Conservation (phyloP, 768 basidiomycete species). For the Boletus patriciae region DNA sequence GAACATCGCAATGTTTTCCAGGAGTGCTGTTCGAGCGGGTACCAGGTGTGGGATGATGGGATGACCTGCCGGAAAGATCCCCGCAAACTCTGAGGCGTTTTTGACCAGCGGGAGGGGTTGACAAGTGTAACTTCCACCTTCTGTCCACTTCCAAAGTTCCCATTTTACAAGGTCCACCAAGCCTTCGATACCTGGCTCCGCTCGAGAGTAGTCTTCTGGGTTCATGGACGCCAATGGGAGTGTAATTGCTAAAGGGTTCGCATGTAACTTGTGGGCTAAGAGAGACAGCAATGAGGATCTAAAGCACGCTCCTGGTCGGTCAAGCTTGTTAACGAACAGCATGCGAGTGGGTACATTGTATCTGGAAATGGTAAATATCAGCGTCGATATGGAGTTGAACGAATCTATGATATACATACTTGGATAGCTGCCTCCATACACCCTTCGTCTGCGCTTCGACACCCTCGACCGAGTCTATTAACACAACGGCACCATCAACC, state of each 20-base stretch:
- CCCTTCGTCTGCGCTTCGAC: slow-evolving; percentile 89
- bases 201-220: slow-evolving; percentile 59
- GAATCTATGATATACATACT: slow-evolving; percentile 48
- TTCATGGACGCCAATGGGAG: slow-evolving; percentile 81
- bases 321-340: slow-evolving; percentile 85
- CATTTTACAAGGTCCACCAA: slow-evolving; percentile 82
- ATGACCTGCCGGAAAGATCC: slow-evolving; percentile 55
- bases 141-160: slow-evolving; percentile 77
- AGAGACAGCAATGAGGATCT: slow-evolving; percentile 69
- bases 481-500: slow-evolving; percentile 83
- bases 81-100: slow-evolving; percentile 42
- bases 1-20: slow-evolving; percentile 79
- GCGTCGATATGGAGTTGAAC: background rate
- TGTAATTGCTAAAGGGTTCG: slow-evolving; percentile 64
- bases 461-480: slow-evolving; percentile 89
- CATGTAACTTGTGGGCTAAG: slow-evolving; percentile 72
- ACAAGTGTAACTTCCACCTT: slow-evolving; percentile 44
- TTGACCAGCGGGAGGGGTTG: slow-evolving; percentile 52
- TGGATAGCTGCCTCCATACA: slow-evolving; percentile 84
- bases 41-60: slow-evolving; percentile 68
- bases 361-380: slow-evolving; percentile 38
- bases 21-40: slow-evolving; percentile 63
- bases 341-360: slow-evolving; percentile 79
- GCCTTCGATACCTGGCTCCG: slow-evolving; percentile 83
- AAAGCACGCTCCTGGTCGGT: slow-evolving; percentile 83